Evolutionary conservation across 2,329 filamentous ascomycete genomes (phyloP).

Genomic region (Aureobasidium sp.): DNA sequence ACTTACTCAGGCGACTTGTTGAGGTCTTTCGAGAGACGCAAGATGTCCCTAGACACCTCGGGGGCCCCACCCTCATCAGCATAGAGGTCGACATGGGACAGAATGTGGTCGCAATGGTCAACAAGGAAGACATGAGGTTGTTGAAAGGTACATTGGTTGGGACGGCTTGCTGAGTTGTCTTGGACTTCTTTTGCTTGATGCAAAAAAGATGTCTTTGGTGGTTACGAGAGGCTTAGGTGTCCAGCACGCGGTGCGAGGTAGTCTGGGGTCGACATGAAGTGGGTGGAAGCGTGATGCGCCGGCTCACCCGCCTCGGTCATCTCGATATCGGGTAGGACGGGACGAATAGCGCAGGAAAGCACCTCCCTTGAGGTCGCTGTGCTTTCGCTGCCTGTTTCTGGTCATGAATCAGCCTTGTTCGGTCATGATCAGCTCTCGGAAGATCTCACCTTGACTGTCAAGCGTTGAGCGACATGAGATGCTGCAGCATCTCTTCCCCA

Average conservation of each 20-base stretch:
- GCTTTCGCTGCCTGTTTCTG: background rate
- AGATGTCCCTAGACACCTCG: no score
- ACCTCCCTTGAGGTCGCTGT: background rate
- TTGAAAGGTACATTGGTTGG: no score
- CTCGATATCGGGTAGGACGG: conserved; percentile 43
- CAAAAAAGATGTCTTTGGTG: no score
- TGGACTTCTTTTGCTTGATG: no score
- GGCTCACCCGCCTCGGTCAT: conserved; percentile 31
- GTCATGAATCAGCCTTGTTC: background rate
- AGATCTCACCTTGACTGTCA: background rate
- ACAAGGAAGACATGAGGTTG: no score
- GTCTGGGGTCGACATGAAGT: conserved; percentile 22
- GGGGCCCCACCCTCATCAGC: no score
- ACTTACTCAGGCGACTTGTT: no score
- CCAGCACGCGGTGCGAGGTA: conserved; percentile 36
- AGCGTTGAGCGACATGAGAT: background rate
- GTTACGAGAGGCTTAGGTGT: conserved; percentile 26
- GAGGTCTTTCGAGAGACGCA: no score
- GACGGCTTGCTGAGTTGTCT: no score
- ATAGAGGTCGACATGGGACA: no score
- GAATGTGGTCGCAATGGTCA: no score
- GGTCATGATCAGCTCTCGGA: fast-evolving
- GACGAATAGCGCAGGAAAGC: background rate
- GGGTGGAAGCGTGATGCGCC: conserved; percentile 23
- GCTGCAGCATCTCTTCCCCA: background rate